phyloP scores from a whole-genome alignment of 192 early-diverging fungal genomes.

The Linnemannia zychae region DNA sequence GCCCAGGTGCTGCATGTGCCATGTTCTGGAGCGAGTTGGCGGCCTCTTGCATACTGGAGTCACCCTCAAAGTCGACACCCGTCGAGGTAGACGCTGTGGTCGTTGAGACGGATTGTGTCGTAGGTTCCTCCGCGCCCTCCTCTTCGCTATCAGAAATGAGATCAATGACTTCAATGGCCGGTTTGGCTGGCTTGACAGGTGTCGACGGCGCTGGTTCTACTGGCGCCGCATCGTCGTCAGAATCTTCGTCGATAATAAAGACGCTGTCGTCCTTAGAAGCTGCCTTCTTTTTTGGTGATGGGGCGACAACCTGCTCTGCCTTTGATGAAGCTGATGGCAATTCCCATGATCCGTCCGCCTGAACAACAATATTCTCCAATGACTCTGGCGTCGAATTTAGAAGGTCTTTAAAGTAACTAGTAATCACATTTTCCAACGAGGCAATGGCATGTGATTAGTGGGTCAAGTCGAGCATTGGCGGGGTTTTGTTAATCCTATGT shows the following conservation, averaged over 20 bases:
- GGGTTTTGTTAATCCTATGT: conserved; percentile 34
- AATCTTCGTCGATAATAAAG: conserved; percentile 53
- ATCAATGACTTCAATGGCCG: conserved; percentile 71
- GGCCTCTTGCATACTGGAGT: conserved; percentile 36
- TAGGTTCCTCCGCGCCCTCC: conserved; percentile 28
- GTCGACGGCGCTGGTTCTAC: not conserved
- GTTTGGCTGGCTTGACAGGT: conserved; percentile 41
- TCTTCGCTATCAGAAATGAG: conserved; percentile 71
- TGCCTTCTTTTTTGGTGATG: conserved; percentile 26
- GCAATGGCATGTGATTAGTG: conserved; percentile 39
- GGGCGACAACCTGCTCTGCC: conserved; percentile 1
- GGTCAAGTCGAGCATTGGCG: conserved; percentile 1
- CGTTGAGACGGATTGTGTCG: not conserved
- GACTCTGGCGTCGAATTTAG: conserved; percentile 45
- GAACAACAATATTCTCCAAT: conserved; percentile 60
- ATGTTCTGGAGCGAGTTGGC: conserved; percentile 38
- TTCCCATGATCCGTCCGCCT: conserved; percentile 60
- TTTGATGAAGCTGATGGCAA: conserved; percentile 29
- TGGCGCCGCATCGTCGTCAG: conserved; percentile 34
- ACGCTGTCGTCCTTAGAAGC: conserved; percentile 14
- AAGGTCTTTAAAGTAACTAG: conserved; percentile 60
- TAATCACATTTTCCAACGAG: not conserved
- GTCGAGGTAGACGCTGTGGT: not conserved
- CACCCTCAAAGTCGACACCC: conserved; percentile 20
- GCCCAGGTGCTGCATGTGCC: conserved; percentile 10